Evolutionary conservation across 108 stramenopile species (phyloP), one percentile per base, ranked within the genome.

Genomic region (Pseudonitzschia delicatissima): DNA sequence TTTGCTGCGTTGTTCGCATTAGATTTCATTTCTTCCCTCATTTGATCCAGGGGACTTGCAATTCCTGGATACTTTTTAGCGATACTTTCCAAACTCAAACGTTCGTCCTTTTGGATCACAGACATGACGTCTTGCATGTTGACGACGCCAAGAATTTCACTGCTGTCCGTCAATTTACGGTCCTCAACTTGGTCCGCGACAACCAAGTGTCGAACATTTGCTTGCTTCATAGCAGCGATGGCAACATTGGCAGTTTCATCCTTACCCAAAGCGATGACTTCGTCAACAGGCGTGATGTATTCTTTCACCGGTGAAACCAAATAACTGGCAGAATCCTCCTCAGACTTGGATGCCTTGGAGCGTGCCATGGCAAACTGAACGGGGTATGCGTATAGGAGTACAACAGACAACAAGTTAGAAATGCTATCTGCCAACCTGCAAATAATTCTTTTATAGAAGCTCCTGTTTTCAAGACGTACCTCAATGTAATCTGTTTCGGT

Each of bases 401-500:
- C 11, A 13, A 25, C 2, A 49, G 7, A 67, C 18, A 67, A 11
- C 17, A 29, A 50, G 35, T 28, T 5, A n/a, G 44, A 63, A 36
- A 44, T 5, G 2, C 42, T n/a, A 7, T 13, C 2, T 44, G 5
- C 2, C 42, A n/a, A 2, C 42, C n/a, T n/a, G 7, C 2, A 17
- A 25, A 52, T 8, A 40, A 44, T 13, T 13, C 42, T 44, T 2
- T 44, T 3, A 44, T 44, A 5, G 7, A 25, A 7, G 42, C 7
- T n/a, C 7, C 7, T 7, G n/a, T 44, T 44, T 13, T 21, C 21
- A 31, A 0, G 12, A 63, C 82, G 20, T 61, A 87, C 85, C 66
- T 73, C 72, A 59, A 96, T 87, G 61, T 88, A 96, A 77, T 96
- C 95, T n/a, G 82, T 48, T 78, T 96, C 95, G 9, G 95, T 96